Evolutionary conservation across 2,329 filamentous ascomycete species (phyloP).

Genomic region (Orbilia blumenaviensis): DNA sequence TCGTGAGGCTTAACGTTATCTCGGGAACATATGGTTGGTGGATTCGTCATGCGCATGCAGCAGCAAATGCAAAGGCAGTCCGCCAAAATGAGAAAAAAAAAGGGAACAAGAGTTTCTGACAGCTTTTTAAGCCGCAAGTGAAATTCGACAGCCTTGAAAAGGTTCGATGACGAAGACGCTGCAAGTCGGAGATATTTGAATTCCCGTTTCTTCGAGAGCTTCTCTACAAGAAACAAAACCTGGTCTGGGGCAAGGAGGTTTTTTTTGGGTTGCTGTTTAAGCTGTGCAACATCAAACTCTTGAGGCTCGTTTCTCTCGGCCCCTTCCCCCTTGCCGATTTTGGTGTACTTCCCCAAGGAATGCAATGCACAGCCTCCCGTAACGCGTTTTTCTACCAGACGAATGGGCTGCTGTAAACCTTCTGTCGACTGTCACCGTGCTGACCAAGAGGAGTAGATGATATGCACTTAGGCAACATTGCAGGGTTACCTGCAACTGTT

Average conservation of each 20-base stretch:
- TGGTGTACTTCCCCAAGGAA: neutral
- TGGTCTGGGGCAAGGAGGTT: neutral
- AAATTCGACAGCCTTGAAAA: slow-evolving; percentile 2
- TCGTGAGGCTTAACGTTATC: slow-evolving; percentile 22
- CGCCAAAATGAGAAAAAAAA: neutral
- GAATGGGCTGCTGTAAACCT: neutral
- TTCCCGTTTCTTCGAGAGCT: neutral
- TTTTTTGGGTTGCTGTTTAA: neutral
- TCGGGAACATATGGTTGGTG: neutral
- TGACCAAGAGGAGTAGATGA: slow-evolving; percentile 6
- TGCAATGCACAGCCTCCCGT: slow-evolving; percentile 10
- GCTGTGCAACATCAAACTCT: slow-evolving; percentile 3
- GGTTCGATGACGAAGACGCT: neutral
- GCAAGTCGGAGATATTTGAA: neutral
- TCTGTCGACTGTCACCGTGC: neutral
- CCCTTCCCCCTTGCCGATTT: neutral
- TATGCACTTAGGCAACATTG: slow-evolving; percentile 12
- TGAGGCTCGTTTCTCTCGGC: neutral
- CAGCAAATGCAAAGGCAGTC: neutral
- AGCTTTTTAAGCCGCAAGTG: slow-evolving; percentile 11
- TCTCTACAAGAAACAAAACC: neutral
- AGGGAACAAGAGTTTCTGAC: neutral
- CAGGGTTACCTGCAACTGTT: slow-evolving; percentile 13
- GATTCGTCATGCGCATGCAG: slow-evolving; percentile 6
- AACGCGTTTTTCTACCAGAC: neutral